Conservation (phyloP, 2,329 filamentous ascomycete genomes). For the Pseudogymnoascus sp. region DNA sequence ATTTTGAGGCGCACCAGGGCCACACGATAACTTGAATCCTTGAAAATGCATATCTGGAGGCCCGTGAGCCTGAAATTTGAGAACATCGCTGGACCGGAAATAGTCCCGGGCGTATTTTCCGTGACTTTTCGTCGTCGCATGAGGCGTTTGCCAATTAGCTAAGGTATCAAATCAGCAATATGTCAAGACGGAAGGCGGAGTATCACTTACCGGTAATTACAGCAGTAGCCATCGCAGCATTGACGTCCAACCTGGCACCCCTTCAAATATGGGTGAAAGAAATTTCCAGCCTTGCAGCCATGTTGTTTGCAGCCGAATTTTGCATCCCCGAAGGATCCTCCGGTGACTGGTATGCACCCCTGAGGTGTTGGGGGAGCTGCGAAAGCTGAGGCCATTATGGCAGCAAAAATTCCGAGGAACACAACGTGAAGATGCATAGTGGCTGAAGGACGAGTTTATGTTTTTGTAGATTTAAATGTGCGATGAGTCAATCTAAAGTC, state of each 20-base stretch:
- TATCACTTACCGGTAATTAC: not conserved
- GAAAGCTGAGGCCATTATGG: not conserved
- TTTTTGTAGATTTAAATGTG: not conserved
- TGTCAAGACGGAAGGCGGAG: not conserved
- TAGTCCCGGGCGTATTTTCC: not conserved
- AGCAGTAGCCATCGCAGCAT: not conserved
- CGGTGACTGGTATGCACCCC: not conserved
- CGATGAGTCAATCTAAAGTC: not conserved
- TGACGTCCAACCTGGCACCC: not conserved
- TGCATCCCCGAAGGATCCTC: not conserved
- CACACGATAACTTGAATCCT: not conserved
- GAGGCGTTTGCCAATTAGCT: not conserved
- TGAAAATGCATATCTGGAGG: not conserved
- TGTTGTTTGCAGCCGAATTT: not conserved
- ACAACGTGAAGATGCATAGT: not conserved
- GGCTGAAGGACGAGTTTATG: not conserved
- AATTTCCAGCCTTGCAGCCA: not conserved
- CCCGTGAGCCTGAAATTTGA: not conserved
- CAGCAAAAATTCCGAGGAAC: not conserved
- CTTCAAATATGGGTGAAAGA: not conserved
- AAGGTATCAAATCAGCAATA: not conserved
- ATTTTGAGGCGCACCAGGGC: not conserved
- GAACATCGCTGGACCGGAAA: not conserved
- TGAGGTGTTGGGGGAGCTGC: not conserved
- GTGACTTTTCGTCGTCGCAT: not conserved